Evolutionary conservation across 164 flowering plant species (phyloP).

Genomic region (Magnolia officinalis): DNA sequence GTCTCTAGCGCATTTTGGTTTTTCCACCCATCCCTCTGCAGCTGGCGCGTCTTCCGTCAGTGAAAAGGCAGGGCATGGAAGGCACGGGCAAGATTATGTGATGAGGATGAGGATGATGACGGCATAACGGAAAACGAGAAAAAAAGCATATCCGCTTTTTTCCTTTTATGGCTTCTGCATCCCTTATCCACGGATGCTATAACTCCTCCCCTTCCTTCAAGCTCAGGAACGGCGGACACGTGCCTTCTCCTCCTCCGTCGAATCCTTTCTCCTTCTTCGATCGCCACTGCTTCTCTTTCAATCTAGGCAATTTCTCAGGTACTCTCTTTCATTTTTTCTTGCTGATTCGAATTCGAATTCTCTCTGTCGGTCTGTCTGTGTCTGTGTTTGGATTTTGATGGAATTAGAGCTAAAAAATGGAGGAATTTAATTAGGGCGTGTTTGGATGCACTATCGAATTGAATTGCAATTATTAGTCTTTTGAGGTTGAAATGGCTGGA

Average conservation of each 20-base stretch:
- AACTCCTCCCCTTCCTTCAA: neutral
- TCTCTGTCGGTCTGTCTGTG: neutral
- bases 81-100: neutral
- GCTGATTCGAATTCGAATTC: neutral
- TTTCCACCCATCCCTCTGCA: neutral
- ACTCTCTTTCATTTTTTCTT: neutral
- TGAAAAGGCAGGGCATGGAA: neutral
- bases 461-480: neutral
- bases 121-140: neutral
- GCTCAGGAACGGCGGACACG: neutral
- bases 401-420: neutral
- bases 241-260: neutral
- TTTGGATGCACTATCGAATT: neutral
- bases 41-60: neutral
- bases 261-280: neutral
- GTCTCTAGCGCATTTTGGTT: neutral
- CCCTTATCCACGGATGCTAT: neutral
- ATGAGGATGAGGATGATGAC: neutral
- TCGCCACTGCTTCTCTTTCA: neutral
- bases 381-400: neutral
- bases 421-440: neutral
- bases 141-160: neutral
- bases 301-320: slow-evolving; percentile 4
- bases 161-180: neutral
- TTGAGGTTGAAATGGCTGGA: neutral